Percentiles rank a stretch among this genome's conserved stretches.
Evolutionary conservation across 768 basidiomycete species (phyloP).

Genomic region (Fibroporia radiculosa): DNA sequence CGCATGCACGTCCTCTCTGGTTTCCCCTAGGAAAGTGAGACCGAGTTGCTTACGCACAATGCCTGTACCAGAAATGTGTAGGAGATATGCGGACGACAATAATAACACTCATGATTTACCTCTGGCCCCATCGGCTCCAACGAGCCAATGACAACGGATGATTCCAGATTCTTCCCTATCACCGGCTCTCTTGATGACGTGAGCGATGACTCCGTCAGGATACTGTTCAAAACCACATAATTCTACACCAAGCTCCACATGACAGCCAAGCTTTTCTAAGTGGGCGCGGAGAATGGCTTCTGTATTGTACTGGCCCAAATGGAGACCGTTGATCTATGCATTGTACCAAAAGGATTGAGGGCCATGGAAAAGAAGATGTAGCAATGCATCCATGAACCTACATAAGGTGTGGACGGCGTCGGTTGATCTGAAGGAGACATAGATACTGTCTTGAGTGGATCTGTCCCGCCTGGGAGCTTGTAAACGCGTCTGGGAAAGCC

Average conservation of each 20-base stretch:
- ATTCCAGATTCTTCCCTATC: conserved; percentile 21
- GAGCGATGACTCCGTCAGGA: conserved; percentile 23
- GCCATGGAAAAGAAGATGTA: neutral
- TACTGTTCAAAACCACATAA: conserved; percentile 27
- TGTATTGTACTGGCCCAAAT: conserved; percentile 13
- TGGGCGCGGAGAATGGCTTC: conserved; percentile 26
- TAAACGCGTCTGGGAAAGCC: conserved; percentile 8
- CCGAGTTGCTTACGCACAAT: conserved; percentile 6
- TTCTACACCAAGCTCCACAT: conserved; percentile 30
- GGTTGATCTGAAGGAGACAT: neutral
- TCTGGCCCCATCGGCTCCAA: conserved; percentile 36
- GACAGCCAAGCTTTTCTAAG: conserved; percentile 15
- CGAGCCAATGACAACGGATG: conserved; percentile 24
- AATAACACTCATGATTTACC: conserved; percentile 9
- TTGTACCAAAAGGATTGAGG: neutral
- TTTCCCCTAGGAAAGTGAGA: conserved; percentile 3
- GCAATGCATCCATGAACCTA: neutral
- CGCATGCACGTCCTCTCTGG: neutral
- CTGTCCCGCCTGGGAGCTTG: conserved; percentile 14
- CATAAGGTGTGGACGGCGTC: conserved; percentile 10
- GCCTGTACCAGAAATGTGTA: neutral
- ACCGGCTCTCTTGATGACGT: conserved; percentile 13
- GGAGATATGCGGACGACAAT: neutral
- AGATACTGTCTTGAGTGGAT: neutral
- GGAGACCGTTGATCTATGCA: neutral